A percentile compares a stretch with the other conserved stretches of the same genome.
Conservation (phyloP, 2,329 filamentous ascomycete genomes). For the Xylariaceae sp. region DNA sequence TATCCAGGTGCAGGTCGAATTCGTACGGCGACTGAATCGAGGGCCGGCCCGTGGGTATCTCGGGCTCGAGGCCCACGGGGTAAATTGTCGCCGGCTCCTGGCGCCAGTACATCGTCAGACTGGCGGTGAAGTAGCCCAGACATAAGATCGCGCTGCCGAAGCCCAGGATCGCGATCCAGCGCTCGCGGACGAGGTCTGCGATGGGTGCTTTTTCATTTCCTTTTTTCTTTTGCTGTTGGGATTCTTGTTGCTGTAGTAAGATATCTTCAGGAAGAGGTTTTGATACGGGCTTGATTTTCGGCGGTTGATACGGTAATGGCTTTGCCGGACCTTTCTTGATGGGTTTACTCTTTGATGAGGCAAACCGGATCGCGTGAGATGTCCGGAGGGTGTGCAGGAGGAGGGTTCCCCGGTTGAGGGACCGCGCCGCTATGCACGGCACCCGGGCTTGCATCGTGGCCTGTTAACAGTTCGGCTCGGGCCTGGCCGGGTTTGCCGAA, state of each 20-base stretch:
- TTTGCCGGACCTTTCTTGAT: slow-evolving; percentile 11
- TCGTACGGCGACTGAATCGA: slow-evolving; percentile 45
- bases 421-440: slow-evolving; percentile 2
- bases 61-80: slow-evolving; percentile 33
- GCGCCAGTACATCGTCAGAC: slow-evolving; percentile 24
- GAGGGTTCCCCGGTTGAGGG: background rate
- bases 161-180: slow-evolving; percentile 43
- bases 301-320: slow-evolving; percentile 24
- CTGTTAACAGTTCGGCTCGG: background rate
- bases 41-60: slow-evolving; percentile 44
- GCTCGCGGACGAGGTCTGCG: slow-evolving; percentile 30
- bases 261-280: background rate
- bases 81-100: slow-evolving; percentile 23
- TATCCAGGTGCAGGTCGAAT: slow-evolving; percentile 55
- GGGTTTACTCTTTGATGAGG: slow-evolving; percentile 13
- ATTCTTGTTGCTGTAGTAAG: background rate
- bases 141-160: slow-evolving; percentile 41
- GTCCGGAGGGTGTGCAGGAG: background rate
- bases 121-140: slow-evolving; percentile 44
- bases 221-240: no score
- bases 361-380: slow-evolving; percentile 9
- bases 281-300: slow-evolving; percentile 2
- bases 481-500: background rate
- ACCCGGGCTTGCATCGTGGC: slow-evolving; percentile 12
- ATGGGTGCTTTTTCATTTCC: slow-evolving; percentile 14